Conservation (phyloP, 2,329 filamentous ascomycete genomes). For the Reticulascus tulasneorum region DNA sequence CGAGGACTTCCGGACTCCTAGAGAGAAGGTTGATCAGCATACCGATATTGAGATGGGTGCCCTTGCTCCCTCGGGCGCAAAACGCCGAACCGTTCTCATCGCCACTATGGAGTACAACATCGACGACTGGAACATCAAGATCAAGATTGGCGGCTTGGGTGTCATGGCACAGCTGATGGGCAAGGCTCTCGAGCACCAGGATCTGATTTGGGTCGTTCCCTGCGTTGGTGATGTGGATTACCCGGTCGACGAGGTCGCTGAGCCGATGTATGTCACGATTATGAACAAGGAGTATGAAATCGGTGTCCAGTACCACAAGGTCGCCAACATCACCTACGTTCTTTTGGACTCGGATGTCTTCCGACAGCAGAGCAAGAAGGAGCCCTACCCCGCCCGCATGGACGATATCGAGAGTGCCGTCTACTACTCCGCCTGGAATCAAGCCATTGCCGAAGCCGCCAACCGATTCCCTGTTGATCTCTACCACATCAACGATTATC, state of each 20-base stretch:
- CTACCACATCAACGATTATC: slow-evolving; percentile 65
- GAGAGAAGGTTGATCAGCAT: slow-evolving; percentile 14
- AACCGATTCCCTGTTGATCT: slow-evolving; percentile 59
- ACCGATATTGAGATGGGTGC: slow-evolving; percentile 17
- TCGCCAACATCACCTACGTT: slow-evolving; percentile 65
- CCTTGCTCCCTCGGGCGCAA: slow-evolving; percentile 17
- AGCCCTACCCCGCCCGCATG: slow-evolving; percentile 66
- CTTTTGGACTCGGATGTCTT: slow-evolving; percentile 65
- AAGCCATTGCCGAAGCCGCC: slow-evolving; percentile 62
- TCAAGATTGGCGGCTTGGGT: slow-evolving; percentile 67
- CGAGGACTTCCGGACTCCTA: slow-evolving; percentile 17
- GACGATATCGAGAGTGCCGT: slow-evolving; percentile 65
- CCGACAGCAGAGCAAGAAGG: slow-evolving; percentile 56
- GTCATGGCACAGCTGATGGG: slow-evolving; percentile 70
- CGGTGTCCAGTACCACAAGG: slow-evolving; percentile 58
- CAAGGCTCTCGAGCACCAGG: slow-evolving; percentile 59
- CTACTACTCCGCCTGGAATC: slow-evolving; percentile 69
- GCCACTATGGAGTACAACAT: slow-evolving; percentile 72
- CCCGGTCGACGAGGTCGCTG: slow-evolving; percentile 52
- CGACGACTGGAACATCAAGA: slow-evolving; percentile 65
- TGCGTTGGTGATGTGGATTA: slow-evolving; percentile 63
- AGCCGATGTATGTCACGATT: slow-evolving; percentile 60
- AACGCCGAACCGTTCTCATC: slow-evolving; percentile 57
- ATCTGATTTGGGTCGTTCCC: slow-evolving; percentile 61
- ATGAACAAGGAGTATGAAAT: slow-evolving; percentile 58